These are phyloP conservation scores for Arxiozyma slooffiae DNA, from an alignment of 1,139 yeast species.

Conservation along the genomic window DNA sequence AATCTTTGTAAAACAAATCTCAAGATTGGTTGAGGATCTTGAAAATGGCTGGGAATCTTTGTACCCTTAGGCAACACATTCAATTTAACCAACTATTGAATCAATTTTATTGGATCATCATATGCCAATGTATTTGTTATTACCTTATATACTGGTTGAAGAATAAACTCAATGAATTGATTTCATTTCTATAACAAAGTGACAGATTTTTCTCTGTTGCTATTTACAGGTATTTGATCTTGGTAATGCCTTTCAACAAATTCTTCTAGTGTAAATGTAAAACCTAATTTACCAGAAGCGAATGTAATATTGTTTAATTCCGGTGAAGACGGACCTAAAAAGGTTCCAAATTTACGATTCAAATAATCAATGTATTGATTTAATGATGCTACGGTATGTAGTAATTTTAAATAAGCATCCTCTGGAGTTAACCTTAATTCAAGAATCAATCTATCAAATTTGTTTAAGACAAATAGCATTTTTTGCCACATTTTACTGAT, in stretches of 20 bases:
- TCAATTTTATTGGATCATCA: conserved; percentile 38
- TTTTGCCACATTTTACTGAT: conserved; percentile 31
- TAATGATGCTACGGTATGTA: conserved; percentile 51
- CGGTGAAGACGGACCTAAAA: conserved; percentile 44
- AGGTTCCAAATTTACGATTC: conserved; percentile 24
- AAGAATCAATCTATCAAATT: conserved; percentile 69
- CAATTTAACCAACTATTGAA: conserved; percentile 37
- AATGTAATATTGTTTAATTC: conserved; percentile 57
- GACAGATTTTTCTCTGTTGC: conserved; percentile 39
- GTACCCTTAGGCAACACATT: conserved; percentile 29
- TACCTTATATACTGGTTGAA: conserved; percentile 75
- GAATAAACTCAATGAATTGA: conserved; percentile 43
- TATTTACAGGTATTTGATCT: conserved; percentile 18
- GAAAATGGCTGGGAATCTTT: neutral
- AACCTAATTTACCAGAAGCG: conserved; percentile 54
- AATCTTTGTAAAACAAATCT: conserved; percentile 44
- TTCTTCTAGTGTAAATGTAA: conserved; percentile 56
- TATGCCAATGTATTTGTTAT: conserved; percentile 49
- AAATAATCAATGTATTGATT: conserved; percentile 35
- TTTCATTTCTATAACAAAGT: conserved; percentile 63
- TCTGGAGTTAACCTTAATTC: conserved; percentile 67
- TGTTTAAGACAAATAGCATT: conserved; percentile 60
- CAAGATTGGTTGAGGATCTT: conserved; percentile 51
- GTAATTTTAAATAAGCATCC: conserved; percentile 64
- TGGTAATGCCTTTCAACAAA: conserved; percentile 49